Evolutionary conservation across 2,329 filamentous ascomycete genomes (phyloP), one percentile per base, ranked within the genome.

Genomic region (Zasmidium citrigriseum): DNA sequence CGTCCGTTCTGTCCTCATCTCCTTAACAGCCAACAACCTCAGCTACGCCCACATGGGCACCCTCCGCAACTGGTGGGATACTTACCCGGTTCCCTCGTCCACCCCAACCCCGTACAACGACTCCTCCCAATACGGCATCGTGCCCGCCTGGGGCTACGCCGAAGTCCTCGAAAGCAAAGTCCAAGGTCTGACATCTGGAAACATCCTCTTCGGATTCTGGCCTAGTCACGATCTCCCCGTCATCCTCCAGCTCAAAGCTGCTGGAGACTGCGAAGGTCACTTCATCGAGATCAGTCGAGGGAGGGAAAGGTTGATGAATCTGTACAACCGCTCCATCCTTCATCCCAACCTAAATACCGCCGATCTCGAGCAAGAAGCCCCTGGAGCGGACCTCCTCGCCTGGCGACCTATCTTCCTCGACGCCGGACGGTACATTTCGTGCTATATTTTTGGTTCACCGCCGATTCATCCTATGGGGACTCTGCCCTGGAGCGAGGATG

Each of bases 131-230:
- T 82, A 78, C 70, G 79, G 78, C 3, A 77, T 80, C 58, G 77
- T 78, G 12, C 76, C 77, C 44, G 77, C 74, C n/a, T 82, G 80
- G 79, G 80, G 80, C 0, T 80, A 77, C 54, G 79, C 73, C 7
- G 67, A 72, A 22, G 73, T 81, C 3, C 46, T 77, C 4, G 76
- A 78, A 3, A 78, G 73, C n/a, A 80, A 70, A 0, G 67, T 77
- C 4, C 51, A 69, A 1, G 66, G 61, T 4, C 64, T 81, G 1
- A 47, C 67, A 0, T 47, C 57, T 2, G 78, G 75, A 4, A 70
- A 71, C 0, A 63, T 73, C 1, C 58, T 82, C 0, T 80, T 62
- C 38, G 80, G 80, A 0, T 80, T 74, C 64, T 76, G 79, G 64
- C 78, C 80, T 0, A 76, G 78, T 3, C 73, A 73, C 0, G 73